Conservation (phyloP, 2,329 filamentous ascomycete genomes). For the Ophiocordyceps camponoti-leonardi region DNA sequence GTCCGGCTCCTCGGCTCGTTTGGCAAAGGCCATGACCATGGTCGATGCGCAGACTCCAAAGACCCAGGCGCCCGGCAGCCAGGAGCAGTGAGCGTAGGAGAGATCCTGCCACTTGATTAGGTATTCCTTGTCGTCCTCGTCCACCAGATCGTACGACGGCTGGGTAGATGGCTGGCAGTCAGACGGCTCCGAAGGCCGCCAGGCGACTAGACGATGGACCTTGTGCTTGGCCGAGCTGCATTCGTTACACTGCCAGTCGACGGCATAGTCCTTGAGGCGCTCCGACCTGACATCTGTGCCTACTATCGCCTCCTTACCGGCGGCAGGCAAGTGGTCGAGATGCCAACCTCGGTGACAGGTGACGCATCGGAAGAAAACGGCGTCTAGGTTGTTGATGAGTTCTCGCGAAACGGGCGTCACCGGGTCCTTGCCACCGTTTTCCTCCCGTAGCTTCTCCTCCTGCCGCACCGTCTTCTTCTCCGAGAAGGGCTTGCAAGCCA, state of each 20-base stretch:
- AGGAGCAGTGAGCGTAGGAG: constrained; percentile 69
- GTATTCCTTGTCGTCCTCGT: constrained; percentile 66
- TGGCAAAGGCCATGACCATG: constrained; percentile 64
- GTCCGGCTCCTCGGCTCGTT: constrained; percentile 42
- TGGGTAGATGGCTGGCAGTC: not conserved
- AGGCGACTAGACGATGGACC: constrained; percentile 67
- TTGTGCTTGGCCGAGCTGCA: constrained; percentile 50
- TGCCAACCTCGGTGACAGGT: constrained; percentile 68
- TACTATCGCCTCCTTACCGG: constrained; percentile 14
- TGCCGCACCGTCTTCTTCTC: constrained; percentile 54
- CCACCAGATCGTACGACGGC: constrained; percentile 25
- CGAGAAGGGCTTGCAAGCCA: constrained; percentile 60
- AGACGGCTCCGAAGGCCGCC: constrained; percentile 50
- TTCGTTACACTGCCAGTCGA: constrained; percentile 64
- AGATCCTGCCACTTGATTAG: constrained; percentile 71
- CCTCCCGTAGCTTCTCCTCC: constrained; percentile 66
- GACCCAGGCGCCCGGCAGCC: constrained; percentile 84
- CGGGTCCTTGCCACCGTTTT: constrained; percentile 67
- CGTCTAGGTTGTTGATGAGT: constrained; percentile 57
- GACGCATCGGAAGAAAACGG: constrained; percentile 69
- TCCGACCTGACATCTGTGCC: constrained; percentile 20
- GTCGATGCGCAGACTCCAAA: constrained; percentile 45
- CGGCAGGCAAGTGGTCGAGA: constrained; percentile 58
- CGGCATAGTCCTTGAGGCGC: constrained; percentile 55
- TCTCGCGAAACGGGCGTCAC: constrained; percentile 42